Evolutionary conservation across 176 grass and related monocot genomes (phyloP), one percentile per base, ranked within the genome.

Genomic region (Eleusine coracana): DNA sequence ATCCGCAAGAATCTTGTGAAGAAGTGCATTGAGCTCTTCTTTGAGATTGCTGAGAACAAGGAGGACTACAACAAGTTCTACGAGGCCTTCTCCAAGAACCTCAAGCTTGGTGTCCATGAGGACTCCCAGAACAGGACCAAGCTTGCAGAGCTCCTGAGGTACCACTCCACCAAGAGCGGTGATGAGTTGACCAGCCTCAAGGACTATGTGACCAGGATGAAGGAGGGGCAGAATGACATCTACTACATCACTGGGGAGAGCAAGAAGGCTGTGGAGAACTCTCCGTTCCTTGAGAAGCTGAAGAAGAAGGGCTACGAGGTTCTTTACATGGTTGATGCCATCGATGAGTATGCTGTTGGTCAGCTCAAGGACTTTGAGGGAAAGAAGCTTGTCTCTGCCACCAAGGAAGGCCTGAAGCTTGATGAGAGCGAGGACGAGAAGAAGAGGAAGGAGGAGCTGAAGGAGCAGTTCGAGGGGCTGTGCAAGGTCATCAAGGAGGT

Each of bases 401-500:
- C 94, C 40, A 97, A 97, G 91, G 94, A 97, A 28, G 94, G 94
- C 10, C 81, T 97, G 54, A 97, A 97, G 74, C 91, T 97, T 27
- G 94, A 97, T 39, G 94, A 97, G 84, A 93, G 81, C 0, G 94
- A 97, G 46, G 87, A 97, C 0, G 94, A 97, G 87, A 97, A 93
- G 71, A 93, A 93, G 75, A 90, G 45, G 37, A 65, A 91, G 52
- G 94, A 92, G 38, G 86, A 91, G 58, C 90, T 92, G 7, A 92
- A 92, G 90, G 88, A 94, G 81, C 91, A 97, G 60, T 97, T 97
- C 3, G 95, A 97, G 74, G 95, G 81, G 7, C 78, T 97, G 0
- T 97, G 95, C 88, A 97, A 94, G 75, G 90, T 97, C 2, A 94
- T 97, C 78, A 97, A 97, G 90, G 92, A 97, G 62, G 92, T 97